Evolutionary conservation across 108 stramenopile species (phyloP).

Genomic region (Thalassiosira profunda): DNA sequence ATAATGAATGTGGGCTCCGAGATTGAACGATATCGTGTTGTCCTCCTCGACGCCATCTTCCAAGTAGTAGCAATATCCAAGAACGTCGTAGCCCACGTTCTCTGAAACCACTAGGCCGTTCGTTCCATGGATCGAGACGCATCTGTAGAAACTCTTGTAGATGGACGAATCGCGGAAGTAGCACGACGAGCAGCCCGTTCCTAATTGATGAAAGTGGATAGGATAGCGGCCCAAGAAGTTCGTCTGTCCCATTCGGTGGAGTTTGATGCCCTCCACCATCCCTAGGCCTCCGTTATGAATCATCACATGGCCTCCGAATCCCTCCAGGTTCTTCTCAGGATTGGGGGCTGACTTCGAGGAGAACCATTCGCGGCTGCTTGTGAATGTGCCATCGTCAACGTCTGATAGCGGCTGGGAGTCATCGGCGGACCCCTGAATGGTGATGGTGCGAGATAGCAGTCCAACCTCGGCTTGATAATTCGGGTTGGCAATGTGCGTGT

Average conservation of each 20-base stretch:
- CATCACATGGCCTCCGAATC: constrained; percentile 30
- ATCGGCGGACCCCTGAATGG: constrained; percentile 19
- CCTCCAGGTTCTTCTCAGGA: constrained; percentile 5
- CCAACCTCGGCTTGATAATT: constrained; percentile 41
- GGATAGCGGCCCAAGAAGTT: constrained; percentile 25
- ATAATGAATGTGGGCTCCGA: constrained; percentile 21
- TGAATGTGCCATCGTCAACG: no score
- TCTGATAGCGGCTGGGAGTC: constrained; percentile 1
- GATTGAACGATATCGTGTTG: neutral
- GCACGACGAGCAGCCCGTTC: neutral
- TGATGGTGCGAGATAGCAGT: constrained; percentile 28
- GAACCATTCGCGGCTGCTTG: constrained; percentile 3
- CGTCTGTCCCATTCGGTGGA: constrained; percentile 33
- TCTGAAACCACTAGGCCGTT: neutral
- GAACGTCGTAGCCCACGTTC: neutral
- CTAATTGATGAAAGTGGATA: constrained; percentile 1
- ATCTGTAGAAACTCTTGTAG: neutral
- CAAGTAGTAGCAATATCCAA: neutral
- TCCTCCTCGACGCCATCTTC: constrained; percentile 7
- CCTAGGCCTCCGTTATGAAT: neutral
- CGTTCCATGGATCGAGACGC: constrained; percentile 1
- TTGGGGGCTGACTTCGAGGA: constrained; percentile 3
- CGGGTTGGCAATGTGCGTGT: constrained; percentile 12
- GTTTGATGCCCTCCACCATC: constrained; percentile 5
- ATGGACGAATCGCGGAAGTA: constrained; percentile 17